A percentile compares a stretch with the other conserved stretches of the same genome.
These are phyloP conservation scores for Priceomyces medius DNA, from an alignment of 805 yeast genomes.

Conservation along the genomic window DNA sequence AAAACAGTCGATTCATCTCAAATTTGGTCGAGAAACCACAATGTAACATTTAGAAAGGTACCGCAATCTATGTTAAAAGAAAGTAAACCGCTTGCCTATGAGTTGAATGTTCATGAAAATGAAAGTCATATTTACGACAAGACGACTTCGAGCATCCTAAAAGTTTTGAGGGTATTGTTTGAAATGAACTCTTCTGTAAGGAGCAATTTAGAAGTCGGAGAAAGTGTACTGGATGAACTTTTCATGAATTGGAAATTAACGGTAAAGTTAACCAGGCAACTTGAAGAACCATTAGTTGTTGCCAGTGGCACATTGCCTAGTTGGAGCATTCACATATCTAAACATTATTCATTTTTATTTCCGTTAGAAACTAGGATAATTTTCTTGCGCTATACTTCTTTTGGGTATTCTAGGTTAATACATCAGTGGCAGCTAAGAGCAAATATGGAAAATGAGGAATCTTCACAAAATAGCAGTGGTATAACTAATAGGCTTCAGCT, in stretches of 20 bases:
- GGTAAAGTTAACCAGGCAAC: constrained; percentile 80
- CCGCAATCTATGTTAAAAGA: constrained; percentile 18
- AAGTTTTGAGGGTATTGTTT: constrained; percentile 48
- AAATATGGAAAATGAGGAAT: constrained; percentile 37
- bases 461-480: constrained; percentile 11
- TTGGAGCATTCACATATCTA: constrained; percentile 77
- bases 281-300: constrained; percentile 86
- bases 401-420: constrained; percentile 82
- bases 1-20: constrained; percentile 44
- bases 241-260: constrained; percentile 80
- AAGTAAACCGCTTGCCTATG: constrained; percentile 10
- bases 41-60: constrained; percentile 46
- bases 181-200: constrained; percentile 34
- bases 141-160: constrained; percentile 41
- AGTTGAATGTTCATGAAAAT: constrained; percentile 12
- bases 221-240: constrained; percentile 18
- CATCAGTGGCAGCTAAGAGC: constrained; percentile 67
- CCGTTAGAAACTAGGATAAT: constrained; percentile 79
- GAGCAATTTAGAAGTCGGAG: constrained; percentile 16
- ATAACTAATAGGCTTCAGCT: constrained; percentile 39
- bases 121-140: constrained; percentile 24
- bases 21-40: constrained; percentile 62
- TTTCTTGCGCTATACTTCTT: constrained; percentile 83
- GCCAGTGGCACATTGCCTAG: constrained; percentile 83
- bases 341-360: constrained; percentile 74